These are phyloP conservation scores for Alternaria gansuensis DNA, from an alignment of 2,329 filamentous ascomycete species.

Conservation along the genomic window DNA sequence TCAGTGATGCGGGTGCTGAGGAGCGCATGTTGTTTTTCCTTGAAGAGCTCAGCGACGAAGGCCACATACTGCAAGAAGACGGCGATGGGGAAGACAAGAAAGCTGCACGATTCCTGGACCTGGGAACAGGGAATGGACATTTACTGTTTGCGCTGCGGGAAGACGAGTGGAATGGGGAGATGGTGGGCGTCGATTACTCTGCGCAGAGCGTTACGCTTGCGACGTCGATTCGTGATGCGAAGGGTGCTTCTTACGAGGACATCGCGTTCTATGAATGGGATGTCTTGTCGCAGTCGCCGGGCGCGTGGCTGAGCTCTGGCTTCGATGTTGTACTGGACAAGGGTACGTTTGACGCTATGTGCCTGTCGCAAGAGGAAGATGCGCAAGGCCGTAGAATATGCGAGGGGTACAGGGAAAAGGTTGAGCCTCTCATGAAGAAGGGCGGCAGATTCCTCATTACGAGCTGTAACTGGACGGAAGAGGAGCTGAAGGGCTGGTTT, in stretches of 20 bases:
- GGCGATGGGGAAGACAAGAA: conserved; percentile 32
- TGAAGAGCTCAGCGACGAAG: conserved; percentile 61
- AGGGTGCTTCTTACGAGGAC: conserved; percentile 37
- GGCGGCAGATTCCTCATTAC: conserved; percentile 84
- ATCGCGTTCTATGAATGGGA: conserved; percentile 65
- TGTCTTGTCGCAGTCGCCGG: conserved; percentile 55
- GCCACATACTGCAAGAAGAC: conserved; percentile 54
- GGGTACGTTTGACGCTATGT: conserved; percentile 96
- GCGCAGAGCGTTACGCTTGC: conserved; percentile 77
- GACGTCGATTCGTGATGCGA: conserved; percentile 62
- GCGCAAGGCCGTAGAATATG: conserved; percentile 67
- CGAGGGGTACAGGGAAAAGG: conserved; percentile 76
- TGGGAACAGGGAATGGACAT: conserved; percentile 94
- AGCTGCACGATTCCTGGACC: conserved; percentile 72
- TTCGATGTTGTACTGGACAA: conserved; percentile 98
- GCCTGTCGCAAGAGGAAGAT: conserved; percentile 69
- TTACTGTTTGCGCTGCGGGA: conserved; percentile 83
- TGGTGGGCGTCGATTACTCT: conserved; percentile 92
- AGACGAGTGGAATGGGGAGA: conserved; percentile 70
- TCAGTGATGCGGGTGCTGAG: conserved; percentile 90
- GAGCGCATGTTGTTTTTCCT: conserved; percentile 76
- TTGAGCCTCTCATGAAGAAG: conserved; percentile 72
- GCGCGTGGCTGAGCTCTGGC: conserved; percentile 68
- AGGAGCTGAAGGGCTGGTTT: conserved; percentile 85
- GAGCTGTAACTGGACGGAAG: conserved; percentile 98